Evolutionary conservation across 1,139 yeast species (phyloP).

Genomic region (Debaryomyces sp.): DNA sequence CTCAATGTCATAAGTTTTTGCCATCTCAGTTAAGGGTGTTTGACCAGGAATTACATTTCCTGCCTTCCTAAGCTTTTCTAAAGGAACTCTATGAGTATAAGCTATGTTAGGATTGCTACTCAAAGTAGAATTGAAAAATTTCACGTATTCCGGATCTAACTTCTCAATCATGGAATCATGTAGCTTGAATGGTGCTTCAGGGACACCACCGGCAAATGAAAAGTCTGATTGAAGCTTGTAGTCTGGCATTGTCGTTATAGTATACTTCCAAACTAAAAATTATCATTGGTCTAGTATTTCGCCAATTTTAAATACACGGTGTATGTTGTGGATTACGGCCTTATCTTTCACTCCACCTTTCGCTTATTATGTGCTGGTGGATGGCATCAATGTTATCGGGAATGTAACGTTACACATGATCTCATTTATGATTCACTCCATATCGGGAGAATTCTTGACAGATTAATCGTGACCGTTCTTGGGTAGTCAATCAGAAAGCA

Average conservation of each 20-base stretch:
- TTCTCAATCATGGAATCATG: conserved; percentile 23
- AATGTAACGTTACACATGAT: not conserved
- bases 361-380: not conserved
- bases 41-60: conserved; percentile 54
- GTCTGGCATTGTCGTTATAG: not conserved
- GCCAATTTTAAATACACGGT: not conserved
- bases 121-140: conserved; percentile 34
- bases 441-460: not conserved
- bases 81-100: conserved; percentile 45
- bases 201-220: conserved; percentile 25
- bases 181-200: conserved; percentile 25
- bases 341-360: not conserved
- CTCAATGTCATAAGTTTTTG: conserved; percentile 30
- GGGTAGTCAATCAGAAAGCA: not conserved
- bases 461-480: not conserved
- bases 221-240: conserved; percentile 17
- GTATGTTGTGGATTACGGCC: not conserved
- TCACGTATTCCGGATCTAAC: conserved; percentile 36
- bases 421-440: not conserved
- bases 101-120: conserved; percentile 33
- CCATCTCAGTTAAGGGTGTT: conserved; percentile 30
- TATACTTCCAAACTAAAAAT: not conserved
- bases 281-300: not conserved
- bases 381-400: not conserved
- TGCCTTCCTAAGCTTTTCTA: conserved; percentile 36